These are phyloP conservation scores for Xylariaceae sp. DNA, from an alignment of 2,329 filamentous ascomycete genomes.

Conservation along the genomic window DNA sequence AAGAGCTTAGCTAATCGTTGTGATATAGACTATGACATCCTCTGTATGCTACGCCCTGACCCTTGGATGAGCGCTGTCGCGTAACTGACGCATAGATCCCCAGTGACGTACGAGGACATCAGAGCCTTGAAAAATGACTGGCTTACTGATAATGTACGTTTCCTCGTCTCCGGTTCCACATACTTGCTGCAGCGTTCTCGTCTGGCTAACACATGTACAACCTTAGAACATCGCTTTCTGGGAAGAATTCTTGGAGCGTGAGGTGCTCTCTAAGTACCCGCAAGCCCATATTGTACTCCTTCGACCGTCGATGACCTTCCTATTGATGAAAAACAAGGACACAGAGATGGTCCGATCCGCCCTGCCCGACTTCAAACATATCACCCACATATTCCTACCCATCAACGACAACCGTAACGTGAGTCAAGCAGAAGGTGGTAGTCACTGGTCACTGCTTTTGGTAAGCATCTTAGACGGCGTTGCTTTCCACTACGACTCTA, in stretches of 20 bases:
- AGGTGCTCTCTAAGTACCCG: conserved; percentile 80
- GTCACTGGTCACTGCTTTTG: conserved; percentile 92
- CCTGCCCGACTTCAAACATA: conserved; percentile 78
- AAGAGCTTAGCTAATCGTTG: conserved; percentile 28
- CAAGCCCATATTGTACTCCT: conserved; percentile 88
- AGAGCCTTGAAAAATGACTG: conserved; percentile 90
- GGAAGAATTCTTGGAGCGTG: conserved; percentile 95
- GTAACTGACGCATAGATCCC: conserved; percentile 27
- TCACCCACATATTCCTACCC: conserved; percentile 93
- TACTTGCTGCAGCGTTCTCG: background rate
- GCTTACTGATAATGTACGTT: conserved; percentile 89
- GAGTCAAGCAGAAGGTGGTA: conserved; percentile 82
- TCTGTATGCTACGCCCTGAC: conserved; percentile 39
- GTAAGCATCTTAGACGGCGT: conserved; percentile 88
- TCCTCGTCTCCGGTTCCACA: conserved; percentile 10
- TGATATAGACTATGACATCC: conserved; percentile 47
- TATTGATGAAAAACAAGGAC: conserved; percentile 78
- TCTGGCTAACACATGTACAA: conserved; percentile 34
- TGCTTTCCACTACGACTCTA: conserved; percentile 95
- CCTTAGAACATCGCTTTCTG: conserved; percentile 92
- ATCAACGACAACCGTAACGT: conserved; percentile 88
- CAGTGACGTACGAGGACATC: conserved; percentile 89
- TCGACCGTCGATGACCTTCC: conserved; percentile 89
- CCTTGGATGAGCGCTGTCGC: background rate
- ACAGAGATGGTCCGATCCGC: conserved; percentile 66